Base-by-base conservation (phyloP, 2,329 filamentous ascomycete genomes). In the Colletotrichum sp. region DNA sequence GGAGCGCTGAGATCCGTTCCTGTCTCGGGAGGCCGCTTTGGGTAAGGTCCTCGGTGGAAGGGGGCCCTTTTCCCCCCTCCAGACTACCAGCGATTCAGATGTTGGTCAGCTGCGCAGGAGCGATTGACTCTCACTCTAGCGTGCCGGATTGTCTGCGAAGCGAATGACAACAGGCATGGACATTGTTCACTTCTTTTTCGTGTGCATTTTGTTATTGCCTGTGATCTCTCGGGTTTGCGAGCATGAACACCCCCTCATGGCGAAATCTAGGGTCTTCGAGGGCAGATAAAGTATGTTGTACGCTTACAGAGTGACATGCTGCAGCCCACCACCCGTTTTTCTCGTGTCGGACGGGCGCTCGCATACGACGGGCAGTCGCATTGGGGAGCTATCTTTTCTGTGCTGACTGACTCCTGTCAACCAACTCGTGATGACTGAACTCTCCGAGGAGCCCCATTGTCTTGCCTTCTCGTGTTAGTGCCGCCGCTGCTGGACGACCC, bases 11-110 rank as follows among this genome's bases (percentile, higher is more conserved):
- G 49, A 39, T 68, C 12, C n/a, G 30, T 26, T 21, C 30, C 59
- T 26, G 49, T 75, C 68, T 75, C 72, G 72, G 68, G 68, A 75
- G 68, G 49, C 72, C 28, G 72, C 28, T 64, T 75, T 66, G 21
- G 72, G 72, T 66, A 34, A 71, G 9, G 55, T 34, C 59, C 59
- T 30, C n/a, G 28, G 59, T 34, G 16, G 59, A 13, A 32, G 10
- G 21, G 16, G 8, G 13, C 9, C 64, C 49, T 24, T 32, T 32
- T 21, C 30, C 32, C 59, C 59, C 59, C n/a, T n/a, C 59, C 59
- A 62, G 59, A 32, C 59, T 21, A 32, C 12, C 59, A 62, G 59
- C 59, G 59, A 62, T 62, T 63, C 59, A 32, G 44, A 63, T n/a
- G 18, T 32, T 49, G 30, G 13, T 39, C 32, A 44, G 67, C 52